Evolutionary conservation across 1,284 basidiomycete genomes (phyloP).

Genomic region (Sporisorium scitamineum): DNA sequence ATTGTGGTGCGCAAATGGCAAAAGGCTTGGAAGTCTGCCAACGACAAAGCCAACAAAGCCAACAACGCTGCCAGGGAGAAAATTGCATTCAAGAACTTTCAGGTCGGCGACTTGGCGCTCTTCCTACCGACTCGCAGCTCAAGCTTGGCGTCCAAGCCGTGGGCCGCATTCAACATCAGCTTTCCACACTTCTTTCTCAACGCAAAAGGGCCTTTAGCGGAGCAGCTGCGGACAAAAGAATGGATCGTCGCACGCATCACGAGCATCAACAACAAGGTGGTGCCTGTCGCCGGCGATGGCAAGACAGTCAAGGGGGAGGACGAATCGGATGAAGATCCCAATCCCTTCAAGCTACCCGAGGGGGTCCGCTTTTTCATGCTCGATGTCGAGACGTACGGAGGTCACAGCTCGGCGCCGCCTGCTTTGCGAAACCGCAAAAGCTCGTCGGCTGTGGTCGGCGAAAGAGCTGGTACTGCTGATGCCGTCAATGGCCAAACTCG

Average conservation of each 20-base stretch:
- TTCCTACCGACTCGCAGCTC: slow-evolving; percentile 96
- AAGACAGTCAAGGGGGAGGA: slow-evolving; percentile 11
- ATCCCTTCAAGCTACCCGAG: slow-evolving; percentile 77
- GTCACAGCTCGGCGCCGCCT: slow-evolving; percentile 36
- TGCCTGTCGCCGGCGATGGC: slow-evolving; percentile 31
- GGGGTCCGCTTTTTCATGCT: slow-evolving; percentile 93
- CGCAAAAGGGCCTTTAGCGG: slow-evolving; percentile 78
- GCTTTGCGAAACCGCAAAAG: slow-evolving; percentile 35
- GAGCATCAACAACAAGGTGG: slow-evolving; percentile 83
- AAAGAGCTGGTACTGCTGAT: background rate
- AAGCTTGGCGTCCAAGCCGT: slow-evolving; percentile 69
- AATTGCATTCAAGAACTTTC: slow-evolving; percentile 63
- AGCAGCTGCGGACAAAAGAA: slow-evolving; percentile 76
- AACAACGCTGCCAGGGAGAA: slow-evolving; percentile 71
- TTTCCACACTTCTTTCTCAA: slow-evolving; percentile 97
- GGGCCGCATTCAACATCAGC: slow-evolving; percentile 73
- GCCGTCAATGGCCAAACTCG: background rate
- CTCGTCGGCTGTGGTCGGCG: slow-evolving; percentile 27
- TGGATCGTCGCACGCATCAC: slow-evolving; percentile 95
- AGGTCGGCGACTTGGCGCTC: slow-evolving; percentile 80
- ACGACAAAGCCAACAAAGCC: slow-evolving; percentile 80
- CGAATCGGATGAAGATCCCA: slow-evolving; percentile 30
- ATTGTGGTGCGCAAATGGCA: slow-evolving; percentile 93
- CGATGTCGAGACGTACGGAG: slow-evolving; percentile 80
- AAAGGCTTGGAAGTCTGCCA: slow-evolving; percentile 79